These are phyloP conservation scores for Neopestalotiopsis sp. DNA, from an alignment of 2,329 filamentous ascomycete species.

Conservation along the genomic window DNA sequence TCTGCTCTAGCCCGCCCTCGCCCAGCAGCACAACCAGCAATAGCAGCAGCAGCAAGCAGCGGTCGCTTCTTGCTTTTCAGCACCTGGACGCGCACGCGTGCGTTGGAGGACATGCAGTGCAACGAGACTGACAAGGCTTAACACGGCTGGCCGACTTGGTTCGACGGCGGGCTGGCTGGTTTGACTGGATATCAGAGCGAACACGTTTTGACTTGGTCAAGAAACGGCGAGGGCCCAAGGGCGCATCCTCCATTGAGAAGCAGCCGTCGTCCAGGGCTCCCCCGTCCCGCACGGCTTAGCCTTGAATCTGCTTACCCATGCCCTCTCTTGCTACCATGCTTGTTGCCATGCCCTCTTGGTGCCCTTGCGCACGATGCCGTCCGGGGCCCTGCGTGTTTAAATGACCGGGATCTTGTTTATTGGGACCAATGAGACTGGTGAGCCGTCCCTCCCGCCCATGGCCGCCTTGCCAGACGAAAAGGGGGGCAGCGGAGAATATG, in stretches of 20 bases:
- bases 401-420: conserved; percentile 23
- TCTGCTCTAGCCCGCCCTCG: background rate
- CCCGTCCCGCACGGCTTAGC: conserved; percentile 21
- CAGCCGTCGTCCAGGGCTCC: conserved; percentile 2
- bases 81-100: background rate
- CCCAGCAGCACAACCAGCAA: background rate
- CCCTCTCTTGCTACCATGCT: conserved; percentile 24
- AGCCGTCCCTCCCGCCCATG: conserved; percentile 20
- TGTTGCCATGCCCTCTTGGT: conserved; percentile 21
- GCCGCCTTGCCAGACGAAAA: conserved; percentile 31
- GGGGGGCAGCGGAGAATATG: conserved; percentile 21
- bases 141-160: background rate
- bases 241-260: conserved; percentile 17
- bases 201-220: conserved; percentile 3
- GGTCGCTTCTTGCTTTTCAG: background rate
- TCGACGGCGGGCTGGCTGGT: background rate
- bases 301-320: conserved; percentile 16
- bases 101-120: background rate
- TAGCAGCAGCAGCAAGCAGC: background rate
- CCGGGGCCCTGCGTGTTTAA: conserved; percentile 29
- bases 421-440: conserved; percentile 32
- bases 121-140: background rate
- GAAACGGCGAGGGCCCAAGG: background rate
- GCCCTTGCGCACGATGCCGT: conserved; percentile 34
- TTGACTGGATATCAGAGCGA: conserved; percentile 2